Conservation (phyloP, 1,284 basidiomycete species). For the Cutaneotrichosporon sp. region DNA sequence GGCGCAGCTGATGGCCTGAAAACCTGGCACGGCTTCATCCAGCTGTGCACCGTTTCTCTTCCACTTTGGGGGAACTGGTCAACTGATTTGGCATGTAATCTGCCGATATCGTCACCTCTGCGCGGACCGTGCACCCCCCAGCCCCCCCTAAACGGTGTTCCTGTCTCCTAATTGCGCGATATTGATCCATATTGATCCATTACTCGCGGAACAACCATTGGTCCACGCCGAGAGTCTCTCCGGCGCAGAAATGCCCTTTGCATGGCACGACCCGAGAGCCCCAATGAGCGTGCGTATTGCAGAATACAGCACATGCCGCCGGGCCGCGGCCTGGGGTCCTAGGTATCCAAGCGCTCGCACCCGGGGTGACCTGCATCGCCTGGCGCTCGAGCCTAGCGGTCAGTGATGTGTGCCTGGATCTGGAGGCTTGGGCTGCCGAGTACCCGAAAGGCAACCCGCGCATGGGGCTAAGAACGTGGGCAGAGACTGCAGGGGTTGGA, state of each 20-base stretch:
- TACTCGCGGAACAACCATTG: not conserved
- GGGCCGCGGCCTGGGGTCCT: not conserved
- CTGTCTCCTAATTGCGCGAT: not conserved
- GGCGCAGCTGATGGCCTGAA: not conserved
- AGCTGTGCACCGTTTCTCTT: not conserved
- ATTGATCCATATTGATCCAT: not conserved
- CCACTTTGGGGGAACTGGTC: not conserved
- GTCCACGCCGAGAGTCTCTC: not conserved
- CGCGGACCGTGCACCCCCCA: not conserved
- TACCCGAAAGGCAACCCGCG: not conserved
- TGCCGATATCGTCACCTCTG: not conserved
- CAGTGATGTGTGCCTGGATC: not conserved
- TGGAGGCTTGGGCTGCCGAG: not conserved
- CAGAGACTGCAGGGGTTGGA: not conserved
- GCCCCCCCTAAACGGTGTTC: not conserved
- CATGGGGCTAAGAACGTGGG: not conserved
- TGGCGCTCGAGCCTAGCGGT: not conserved
- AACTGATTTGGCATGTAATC: not conserved
- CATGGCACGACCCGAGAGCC: not conserved
- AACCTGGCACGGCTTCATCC: not conserved
- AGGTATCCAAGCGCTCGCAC: not conserved
- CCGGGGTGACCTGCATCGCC: not conserved
- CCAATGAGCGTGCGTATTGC: not conserved
- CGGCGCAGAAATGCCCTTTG: not conserved
- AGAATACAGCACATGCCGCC: not conserved